Percentiles rank a stretch among this genome's conserved stretches.
phyloP scores from a whole-genome alignment of 768 basidiomycete genomes.

The Lactarius tabidus region DNA sequence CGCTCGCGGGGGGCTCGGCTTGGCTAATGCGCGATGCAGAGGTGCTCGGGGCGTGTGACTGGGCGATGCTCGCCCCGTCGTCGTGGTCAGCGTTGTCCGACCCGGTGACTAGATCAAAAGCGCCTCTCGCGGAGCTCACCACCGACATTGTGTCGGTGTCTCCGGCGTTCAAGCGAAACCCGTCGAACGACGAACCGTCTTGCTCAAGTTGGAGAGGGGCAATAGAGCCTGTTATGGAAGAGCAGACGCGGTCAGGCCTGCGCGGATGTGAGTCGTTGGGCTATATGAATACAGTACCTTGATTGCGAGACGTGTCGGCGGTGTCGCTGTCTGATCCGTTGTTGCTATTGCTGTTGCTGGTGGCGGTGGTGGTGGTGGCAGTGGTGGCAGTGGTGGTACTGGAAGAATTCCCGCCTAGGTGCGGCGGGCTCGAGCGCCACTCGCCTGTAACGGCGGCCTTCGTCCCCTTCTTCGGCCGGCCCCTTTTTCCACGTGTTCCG shows the following conservation, averaged over 20 bases:
- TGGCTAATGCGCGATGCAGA: not conserved
- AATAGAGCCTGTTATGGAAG: not conserved
- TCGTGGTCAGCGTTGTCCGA: not conserved
- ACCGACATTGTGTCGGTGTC: not conserved
- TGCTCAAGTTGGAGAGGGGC: no score
- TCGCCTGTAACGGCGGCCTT: not conserved
- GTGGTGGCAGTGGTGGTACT: no score
- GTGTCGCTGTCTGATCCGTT: not conserved
- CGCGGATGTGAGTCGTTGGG: not conserved
- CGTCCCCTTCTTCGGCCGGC: not conserved
- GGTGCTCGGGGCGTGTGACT: not conserved
- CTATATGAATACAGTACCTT: not conserved
- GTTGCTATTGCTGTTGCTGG: not conserved
- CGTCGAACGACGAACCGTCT: not conserved
- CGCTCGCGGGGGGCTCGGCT: not conserved
- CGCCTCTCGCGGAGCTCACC: conserved; percentile 1
- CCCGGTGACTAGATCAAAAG: not conserved
- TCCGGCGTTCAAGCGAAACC: not conserved
- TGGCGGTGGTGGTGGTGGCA: no score
- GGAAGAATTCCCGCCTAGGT: not conserved
- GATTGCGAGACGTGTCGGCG: not conserved
- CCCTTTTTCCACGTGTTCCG: not conserved
- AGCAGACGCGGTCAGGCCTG: not conserved
- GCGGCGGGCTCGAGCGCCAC: not conserved
- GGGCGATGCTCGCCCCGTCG: not conserved